Conservation (phyloP, 2,329 filamentous ascomycete genomes). For the Fusarium domesticum region DNA sequence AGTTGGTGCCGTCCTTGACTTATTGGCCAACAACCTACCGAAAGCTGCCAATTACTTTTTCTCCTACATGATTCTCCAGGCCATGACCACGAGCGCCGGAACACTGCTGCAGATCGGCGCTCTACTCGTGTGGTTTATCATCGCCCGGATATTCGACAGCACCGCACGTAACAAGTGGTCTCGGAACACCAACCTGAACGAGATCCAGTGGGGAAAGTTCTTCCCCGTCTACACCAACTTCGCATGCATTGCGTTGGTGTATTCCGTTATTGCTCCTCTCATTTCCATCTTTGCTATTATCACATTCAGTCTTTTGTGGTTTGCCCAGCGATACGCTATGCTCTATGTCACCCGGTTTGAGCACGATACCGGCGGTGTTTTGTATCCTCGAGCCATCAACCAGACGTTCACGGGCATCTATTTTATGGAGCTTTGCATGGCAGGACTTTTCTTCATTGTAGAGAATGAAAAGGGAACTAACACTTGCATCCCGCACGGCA, state of each 20-base stretch:
- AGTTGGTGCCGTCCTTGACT: conserved; percentile 63
- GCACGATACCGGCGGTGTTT: conserved; percentile 84
- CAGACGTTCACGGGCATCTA: conserved; percentile 95
- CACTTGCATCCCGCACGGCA: conserved; percentile 71
- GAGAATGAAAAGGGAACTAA: conserved; percentile 51
- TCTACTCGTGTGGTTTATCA: conserved; percentile 75
- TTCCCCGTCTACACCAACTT: conserved; percentile 98
- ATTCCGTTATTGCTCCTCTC: conserved; percentile 82
- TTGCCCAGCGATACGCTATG: conserved; percentile 95
- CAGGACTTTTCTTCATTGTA: conserved; percentile 85
- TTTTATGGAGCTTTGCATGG: conserved; percentile 86
- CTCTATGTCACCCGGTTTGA: conserved; percentile 89
- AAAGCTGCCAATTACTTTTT: conserved; percentile 95
- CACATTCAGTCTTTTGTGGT: conserved; percentile 87
- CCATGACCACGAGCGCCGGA: conserved; percentile 84
- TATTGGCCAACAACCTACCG: conserved; percentile 76
- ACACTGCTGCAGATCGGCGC: conserved; percentile 81
- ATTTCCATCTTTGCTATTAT: conserved; percentile 92
- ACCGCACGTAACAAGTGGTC: conserved; percentile 81
- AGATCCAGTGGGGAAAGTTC: conserved; percentile 85
- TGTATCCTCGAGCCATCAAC: conserved; percentile 91
- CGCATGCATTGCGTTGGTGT: conserved; percentile 86
- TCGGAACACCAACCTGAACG: conserved; percentile 73
- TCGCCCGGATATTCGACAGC: conserved; percentile 77
- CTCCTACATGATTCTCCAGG: conserved; percentile 95